Base-by-base conservation (phyloP, 1,284 basidiomycete species). In the Puccinia triticina region DNA sequence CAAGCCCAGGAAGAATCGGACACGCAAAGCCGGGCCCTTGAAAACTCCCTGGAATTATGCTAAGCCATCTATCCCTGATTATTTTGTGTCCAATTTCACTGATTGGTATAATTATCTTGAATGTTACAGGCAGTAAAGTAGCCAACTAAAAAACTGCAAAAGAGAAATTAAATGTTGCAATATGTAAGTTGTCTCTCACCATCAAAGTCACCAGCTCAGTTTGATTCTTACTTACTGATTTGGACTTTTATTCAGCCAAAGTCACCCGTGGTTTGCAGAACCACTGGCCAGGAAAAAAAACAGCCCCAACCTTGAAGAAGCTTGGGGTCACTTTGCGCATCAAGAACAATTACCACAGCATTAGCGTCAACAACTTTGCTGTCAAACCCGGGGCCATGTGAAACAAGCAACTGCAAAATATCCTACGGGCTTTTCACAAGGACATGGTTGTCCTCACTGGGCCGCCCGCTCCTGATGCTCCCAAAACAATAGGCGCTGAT, bases 151-250 rank as follows among this genome's bases (percentile, higher is more conserved):
- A 23, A 10, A 21, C 21, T 8, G 55, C 29, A 5, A 7, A 29
- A 59, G 55, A 59, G 23, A 59, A 59, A 59, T 29, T 59, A 21
- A 59, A 59, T n/a, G n/a, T n/a, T n/a, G n/a, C n/a, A n/a, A n/a
- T n/a, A n/a, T n/a, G n/a, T n/a, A n/a, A n/a, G n/a, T n/a, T n/a
- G n/a, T n/a, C n/a, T n/a, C n/a, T n/a, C n/a, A n/a, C n/a, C n/a
- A n/a, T n/a, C n/a, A n/a, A n/a, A n/a, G n/a, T n/a, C n/a, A n/a
- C n/a, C n/a, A n/a, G n/a, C n/a, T n/a, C n/a, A n/a, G n/a, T n/a
- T n/a, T n/a, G n/a, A n/a, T n/a, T n/a, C n/a, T n/a, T n/a, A n/a
- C n/a, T n/a, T n/a, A n/a, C n/a, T n/a, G n/a, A n/a, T n/a, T n/a
- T n/a, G n/a, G n/a, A n/a, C n/a, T n/a, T n/a, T n/a, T n/a, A n/a